Conservation (phyloP, 805 yeast species). For the Debaryomyces prosopidis region DNA sequence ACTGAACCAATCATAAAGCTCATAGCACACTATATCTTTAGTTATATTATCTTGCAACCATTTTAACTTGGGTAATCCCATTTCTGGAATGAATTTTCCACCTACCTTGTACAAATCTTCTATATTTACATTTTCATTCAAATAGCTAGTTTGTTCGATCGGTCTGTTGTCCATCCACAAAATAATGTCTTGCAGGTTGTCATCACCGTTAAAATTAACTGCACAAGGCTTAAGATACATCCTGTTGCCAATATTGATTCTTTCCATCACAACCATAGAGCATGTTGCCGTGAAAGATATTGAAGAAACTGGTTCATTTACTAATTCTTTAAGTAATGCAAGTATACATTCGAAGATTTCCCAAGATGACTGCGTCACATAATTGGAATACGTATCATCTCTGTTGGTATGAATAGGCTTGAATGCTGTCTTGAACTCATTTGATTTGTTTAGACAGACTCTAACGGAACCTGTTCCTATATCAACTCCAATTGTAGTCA, state of each 20-base stretch:
- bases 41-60: conserved; percentile 32
- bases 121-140: conserved; percentile 25
- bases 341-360: conserved; percentile 38
- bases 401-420: conserved; percentile 18
- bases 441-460: conserved; percentile 26
- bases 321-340: conserved; percentile 15
- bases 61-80: conserved; percentile 56
- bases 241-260: conserved; percentile 10
- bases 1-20: conserved; percentile 51
- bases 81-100: conserved; percentile 52
- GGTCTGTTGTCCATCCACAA: conserved; percentile 64
- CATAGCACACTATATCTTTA: conserved; percentile 40
- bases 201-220: conserved; percentile 14
- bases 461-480: conserved; percentile 54
- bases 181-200: conserved; percentile 39
- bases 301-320: conserved; percentile 4
- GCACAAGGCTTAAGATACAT: conserved; percentile 34
- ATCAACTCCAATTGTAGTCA: conserved; percentile 44
- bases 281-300: conserved; percentile 55
- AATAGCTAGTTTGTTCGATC: conserved; percentile 24
- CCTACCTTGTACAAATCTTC: conserved; percentile 32
- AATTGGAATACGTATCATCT: conserved; percentile 12
- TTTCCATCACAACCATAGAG: conserved; percentile 50
- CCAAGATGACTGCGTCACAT: conserved; percentile 40
- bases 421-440: conserved; percentile 14